A percentile compares a stretch with the other conserved stretches of the same genome.
These are phyloP conservation scores for Zymoseptoria pseudotritici DNA, from an alignment of 2,329 filamentous ascomycete species.

Conservation along the genomic window DNA sequence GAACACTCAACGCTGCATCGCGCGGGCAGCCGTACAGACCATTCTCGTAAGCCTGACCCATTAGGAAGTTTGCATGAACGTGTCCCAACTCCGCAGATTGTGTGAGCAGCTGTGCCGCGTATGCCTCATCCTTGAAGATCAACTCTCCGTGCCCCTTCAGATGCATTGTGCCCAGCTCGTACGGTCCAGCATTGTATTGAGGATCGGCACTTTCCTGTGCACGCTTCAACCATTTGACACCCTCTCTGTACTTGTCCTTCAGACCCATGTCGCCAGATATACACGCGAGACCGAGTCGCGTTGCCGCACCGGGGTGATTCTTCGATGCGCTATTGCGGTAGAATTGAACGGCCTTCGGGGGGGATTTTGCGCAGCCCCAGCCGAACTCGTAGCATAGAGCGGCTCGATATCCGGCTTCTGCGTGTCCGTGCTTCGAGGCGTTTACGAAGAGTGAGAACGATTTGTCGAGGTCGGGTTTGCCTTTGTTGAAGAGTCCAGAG, in stretches of 20 bases:
- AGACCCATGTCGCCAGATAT: constrained; percentile 80
- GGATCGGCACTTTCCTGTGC: constrained; percentile 80
- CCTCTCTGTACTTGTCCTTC: constrained; percentile 72
- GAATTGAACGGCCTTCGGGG: constrained; percentile 87
- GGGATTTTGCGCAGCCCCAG: constrained; percentile 88
- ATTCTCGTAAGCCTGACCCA: constrained; percentile 97
- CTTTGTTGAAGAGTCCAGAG: constrained; percentile 90
- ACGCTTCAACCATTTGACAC: constrained; percentile 92
- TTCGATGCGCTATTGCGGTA: constrained; percentile 85
- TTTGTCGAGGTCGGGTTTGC: constrained; percentile 82
- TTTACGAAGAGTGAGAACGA: constrained; percentile 89
- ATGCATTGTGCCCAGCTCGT: constrained; percentile 80
- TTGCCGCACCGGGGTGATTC: constrained; percentile 90
- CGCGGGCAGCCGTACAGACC: constrained; percentile 78
- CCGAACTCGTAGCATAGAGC: constrained; percentile 96
- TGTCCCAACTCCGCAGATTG: constrained; percentile 90
- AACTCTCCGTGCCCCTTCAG: constrained; percentile 92
- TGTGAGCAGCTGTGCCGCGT: constrained; percentile 89
- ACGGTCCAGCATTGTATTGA: constrained; percentile 90
- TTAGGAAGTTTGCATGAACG: constrained; percentile 71
- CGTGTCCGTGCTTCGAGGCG: constrained; percentile 93
- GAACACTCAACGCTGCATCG: constrained; percentile 87
- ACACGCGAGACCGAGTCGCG: constrained; percentile 83
- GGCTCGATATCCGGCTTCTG: constrained; percentile 88
- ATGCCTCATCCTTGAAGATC: constrained; percentile 81